Percentiles rank a stretch among this genome's conserved stretches.
Evolutionary conservation across 164 flowering plant species (phyloP).

Genomic region (Aristolochia fimbriata): DNA sequence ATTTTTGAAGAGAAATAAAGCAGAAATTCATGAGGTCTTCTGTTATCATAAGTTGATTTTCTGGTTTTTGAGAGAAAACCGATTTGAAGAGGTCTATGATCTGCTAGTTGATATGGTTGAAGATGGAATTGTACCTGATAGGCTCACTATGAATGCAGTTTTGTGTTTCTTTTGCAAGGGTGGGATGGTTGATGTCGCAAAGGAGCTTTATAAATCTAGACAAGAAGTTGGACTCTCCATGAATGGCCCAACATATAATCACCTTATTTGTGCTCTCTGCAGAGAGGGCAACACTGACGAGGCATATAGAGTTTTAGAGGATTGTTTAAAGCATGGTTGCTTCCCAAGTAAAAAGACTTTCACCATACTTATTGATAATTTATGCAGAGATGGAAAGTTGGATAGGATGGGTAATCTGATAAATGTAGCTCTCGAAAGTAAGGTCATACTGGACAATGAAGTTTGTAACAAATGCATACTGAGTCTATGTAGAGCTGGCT

Average conservation of each 20-base stretch:
- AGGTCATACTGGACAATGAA: constrained; percentile 25
- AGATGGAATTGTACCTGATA: constrained; percentile 41
- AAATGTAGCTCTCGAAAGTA: constrained; percentile 24
- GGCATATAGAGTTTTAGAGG: constrained; percentile 43
- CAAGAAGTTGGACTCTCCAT: constrained; percentile 45
- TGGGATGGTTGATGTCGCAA: constrained; percentile 68
- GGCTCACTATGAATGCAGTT: constrained; percentile 59
- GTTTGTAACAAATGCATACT: constrained; percentile 34
- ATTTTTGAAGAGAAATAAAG: constrained; percentile 34
- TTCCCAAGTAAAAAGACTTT: constrained; percentile 49
- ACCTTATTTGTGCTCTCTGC: constrained; percentile 52
- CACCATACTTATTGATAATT: constrained; percentile 43
- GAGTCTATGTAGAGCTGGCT: constrained; percentile 39
- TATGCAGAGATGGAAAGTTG: constrained; percentile 50
- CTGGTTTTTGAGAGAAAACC: constrained; percentile 48
- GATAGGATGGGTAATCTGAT: constrained; percentile 59
- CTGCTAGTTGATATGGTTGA: constrained; percentile 68
- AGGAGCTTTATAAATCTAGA: constrained; percentile 47
- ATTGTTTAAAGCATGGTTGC: constrained; percentile 43
- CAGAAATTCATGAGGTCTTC: constrained; percentile 49
- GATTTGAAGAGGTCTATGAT: constrained; percentile 54
- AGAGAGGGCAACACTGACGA: constrained; percentile 51
- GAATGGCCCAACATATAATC: constrained; percentile 46
- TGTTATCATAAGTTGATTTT: constrained; percentile 47
- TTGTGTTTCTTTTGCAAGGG: constrained; percentile 80